These are phyloP conservation scores for Aspergillus alliaceus DNA, from an alignment of 2,329 filamentous ascomycete genomes.

Conservation along the genomic window DNA sequence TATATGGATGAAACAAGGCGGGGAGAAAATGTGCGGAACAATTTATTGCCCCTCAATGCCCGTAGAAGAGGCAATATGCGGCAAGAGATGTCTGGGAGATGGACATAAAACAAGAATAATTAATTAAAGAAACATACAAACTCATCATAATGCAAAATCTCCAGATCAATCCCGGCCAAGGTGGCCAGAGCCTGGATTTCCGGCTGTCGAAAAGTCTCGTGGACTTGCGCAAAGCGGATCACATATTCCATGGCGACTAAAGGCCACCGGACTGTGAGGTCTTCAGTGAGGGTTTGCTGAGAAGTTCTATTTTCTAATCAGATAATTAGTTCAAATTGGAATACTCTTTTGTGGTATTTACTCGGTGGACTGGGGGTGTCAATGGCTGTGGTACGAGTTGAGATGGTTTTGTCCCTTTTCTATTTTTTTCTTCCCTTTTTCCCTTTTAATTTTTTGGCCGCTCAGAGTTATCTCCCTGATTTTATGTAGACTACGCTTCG, in stretches of 20 bases:
- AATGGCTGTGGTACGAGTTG: background rate
- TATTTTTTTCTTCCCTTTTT: no score
- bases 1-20: constrained; percentile 1
- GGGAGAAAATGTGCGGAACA: constrained; percentile 1
- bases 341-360: background rate
- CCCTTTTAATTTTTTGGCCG: background rate
- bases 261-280: background rate
- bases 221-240: constrained; percentile 82
- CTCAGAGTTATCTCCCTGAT: background rate
- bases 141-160: constrained; percentile 72
- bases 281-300: background rate
- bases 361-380: background rate
- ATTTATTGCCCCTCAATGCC: background rate
- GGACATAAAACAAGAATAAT: constrained; percentile 2
- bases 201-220: constrained; percentile 85
- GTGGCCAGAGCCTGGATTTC: constrained; percentile 80
- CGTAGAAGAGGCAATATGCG: background rate
- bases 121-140: constrained; percentile 57
- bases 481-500: no score
- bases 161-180: constrained; percentile 64
- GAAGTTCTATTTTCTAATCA: background rate
- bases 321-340: background rate
- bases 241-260: constrained; percentile 67
- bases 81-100: background rate
- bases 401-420: no score